These are phyloP conservation scores for Alternaria rosae DNA, from an alignment of 2,329 filamentous ascomycete genomes.

Conservation along the genomic window DNA sequence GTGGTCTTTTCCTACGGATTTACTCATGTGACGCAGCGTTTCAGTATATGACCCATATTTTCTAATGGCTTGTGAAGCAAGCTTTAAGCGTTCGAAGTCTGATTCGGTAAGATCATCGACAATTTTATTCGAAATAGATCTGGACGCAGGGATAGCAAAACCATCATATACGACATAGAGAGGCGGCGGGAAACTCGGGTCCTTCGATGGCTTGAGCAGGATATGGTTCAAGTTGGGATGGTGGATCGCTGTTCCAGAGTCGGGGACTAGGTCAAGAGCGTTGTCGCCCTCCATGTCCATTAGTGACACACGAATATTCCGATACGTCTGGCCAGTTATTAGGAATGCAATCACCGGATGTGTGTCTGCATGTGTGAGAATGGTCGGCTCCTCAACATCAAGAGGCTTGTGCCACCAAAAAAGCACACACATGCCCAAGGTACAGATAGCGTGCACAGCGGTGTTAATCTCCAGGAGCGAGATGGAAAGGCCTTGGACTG, in stretches of 20 bases:
- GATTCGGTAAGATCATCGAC: neutral
- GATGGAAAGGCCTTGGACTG: neutral
- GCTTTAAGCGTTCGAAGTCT: neutral
- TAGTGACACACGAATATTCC: too few relatives aligned
- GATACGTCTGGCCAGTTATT: too few relatives aligned
- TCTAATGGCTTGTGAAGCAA: neutral
- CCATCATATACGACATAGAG: neutral
- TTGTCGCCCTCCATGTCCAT: neutral
- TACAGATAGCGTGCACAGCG: accelerated
- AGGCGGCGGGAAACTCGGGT: neutral
- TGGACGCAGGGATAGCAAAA: neutral
- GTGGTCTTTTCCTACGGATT: too few relatives aligned
- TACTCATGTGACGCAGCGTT: too few relatives aligned
- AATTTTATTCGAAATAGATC: too few relatives aligned
- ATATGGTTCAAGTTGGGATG: neutral
- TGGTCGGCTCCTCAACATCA: neutral
- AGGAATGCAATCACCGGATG: neutral
- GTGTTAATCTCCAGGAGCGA: neutral
- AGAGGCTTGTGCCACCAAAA: neutral
- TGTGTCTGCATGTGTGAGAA: accelerated
- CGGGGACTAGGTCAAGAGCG: neutral
- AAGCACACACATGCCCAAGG: neutral
- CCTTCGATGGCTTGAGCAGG: neutral
- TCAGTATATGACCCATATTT: too few relatives aligned
- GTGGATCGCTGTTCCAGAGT: neutral